Evolutionary conservation across 2,329 filamentous ascomycete genomes (phyloP).

Genomic region (Juglanconis sp.): DNA sequence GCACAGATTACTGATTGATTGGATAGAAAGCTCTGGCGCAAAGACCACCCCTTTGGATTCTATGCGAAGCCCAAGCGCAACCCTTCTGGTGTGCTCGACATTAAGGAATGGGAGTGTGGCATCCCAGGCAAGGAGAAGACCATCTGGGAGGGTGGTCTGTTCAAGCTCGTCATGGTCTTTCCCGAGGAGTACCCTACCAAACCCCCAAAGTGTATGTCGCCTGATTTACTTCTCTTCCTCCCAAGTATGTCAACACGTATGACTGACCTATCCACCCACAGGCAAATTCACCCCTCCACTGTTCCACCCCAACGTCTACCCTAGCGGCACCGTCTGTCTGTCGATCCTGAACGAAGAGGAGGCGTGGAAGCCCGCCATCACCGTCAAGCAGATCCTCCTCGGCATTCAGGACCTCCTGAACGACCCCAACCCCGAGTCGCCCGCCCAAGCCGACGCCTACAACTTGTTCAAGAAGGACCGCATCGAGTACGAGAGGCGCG

Average conservation of each 20-base stretch:
- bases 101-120: conserved; percentile 96
- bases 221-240: background rate
- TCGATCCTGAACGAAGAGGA: conserved; percentile 98
- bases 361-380: conserved; percentile 97
- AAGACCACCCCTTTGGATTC: conserved; percentile 96
- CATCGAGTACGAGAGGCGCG: conserved; percentile 81
- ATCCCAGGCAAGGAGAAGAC: conserved; percentile 96
- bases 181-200: conserved; percentile 99
- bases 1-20: background rate
- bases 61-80: conserved; percentile 85
- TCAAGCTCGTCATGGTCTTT: conserved; percentile 90
- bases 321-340: conserved; percentile 93
- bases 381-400: conserved; percentile 93
- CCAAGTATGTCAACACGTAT: background rate
- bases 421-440: conserved; percentile 94
- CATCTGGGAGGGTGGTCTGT: conserved; percentile 94
- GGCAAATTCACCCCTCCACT: conserved; percentile 95
- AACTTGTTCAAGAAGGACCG: conserved; percentile 93
- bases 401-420: conserved; percentile 95
- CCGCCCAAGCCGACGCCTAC: conserved; percentile 95
- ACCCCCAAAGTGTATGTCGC: conserved; percentile 88
- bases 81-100: conserved; percentile 75
- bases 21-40: conserved; percentile 90
- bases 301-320: conserved; percentile 98
- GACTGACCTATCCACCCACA: conserved; percentile 33